Evolutionary conservation across 148 eudicot species (phyloP).

Genomic region (Vaccinium corymbosum): DNA sequence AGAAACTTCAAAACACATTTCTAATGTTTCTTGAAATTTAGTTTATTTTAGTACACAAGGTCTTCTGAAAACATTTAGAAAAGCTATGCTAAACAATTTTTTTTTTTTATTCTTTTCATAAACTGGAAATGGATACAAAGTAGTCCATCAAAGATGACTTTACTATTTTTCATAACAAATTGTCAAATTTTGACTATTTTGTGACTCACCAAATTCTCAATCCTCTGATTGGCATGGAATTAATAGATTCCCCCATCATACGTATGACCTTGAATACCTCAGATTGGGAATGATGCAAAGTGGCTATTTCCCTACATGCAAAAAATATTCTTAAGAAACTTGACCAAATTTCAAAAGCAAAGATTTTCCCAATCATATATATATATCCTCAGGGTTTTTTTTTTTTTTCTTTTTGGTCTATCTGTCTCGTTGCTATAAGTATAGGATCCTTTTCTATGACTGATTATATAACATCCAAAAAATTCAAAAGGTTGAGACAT

Average conservation of each 20-base stretch:
- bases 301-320: slow-evolving; percentile 3
- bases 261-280: slow-evolving; percentile 15
- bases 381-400: neutral
- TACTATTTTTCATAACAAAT: too few relatives aligned
- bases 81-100: too few relatives aligned
- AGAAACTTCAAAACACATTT: neutral
- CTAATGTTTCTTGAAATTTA: too few relatives aligned
- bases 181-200: neutral
- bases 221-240: neutral
- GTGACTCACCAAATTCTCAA: slow-evolving; percentile 6
- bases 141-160: neutral
- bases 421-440: neutral
- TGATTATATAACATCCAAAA: neutral
- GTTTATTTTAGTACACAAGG: neutral
- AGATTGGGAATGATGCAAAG: slow-evolving; percentile 3
- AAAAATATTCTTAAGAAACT: slow-evolving; percentile 13
- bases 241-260: slow-evolving; percentile 9
- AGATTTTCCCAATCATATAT: slow-evolving; percentile 12
- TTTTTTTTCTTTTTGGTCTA: neutral
- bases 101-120: too few relatives aligned
- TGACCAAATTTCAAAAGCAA: slow-evolving; percentile 15
- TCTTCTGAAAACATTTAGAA: neutral
- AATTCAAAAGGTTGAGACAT: slow-evolving; percentile 32
- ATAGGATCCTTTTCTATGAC: slow-evolving; percentile 4
- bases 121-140: neutral